A percentile compares a stretch with the other conserved stretches of the same genome.
Conservation (phyloP, 106 monocot species). For the Platanthera guangdongensis region DNA sequence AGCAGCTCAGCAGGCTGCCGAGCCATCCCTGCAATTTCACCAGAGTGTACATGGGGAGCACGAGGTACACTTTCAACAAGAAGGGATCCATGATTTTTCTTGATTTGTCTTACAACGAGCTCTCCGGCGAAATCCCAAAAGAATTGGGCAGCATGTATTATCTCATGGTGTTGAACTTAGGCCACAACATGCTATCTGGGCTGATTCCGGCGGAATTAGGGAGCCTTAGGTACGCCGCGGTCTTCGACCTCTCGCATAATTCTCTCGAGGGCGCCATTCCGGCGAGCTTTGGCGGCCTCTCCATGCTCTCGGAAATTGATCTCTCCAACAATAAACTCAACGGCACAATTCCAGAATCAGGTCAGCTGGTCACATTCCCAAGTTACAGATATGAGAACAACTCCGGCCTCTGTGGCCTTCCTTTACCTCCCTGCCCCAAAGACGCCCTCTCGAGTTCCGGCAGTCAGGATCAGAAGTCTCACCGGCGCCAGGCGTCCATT, state of each 20-base stretch:
- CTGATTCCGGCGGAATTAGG: constrained; percentile 62
- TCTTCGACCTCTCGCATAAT: constrained; percentile 85
- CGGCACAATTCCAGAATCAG: constrained; percentile 72
- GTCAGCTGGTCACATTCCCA: constrained; percentile 67
- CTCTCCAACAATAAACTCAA: constrained; percentile 84
- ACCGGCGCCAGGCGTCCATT: constrained; percentile 53
- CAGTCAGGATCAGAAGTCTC: constrained; percentile 23
- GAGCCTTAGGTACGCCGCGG: constrained; percentile 31
- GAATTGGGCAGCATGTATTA: constrained; percentile 74
- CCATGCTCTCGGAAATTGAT: constrained; percentile 76
- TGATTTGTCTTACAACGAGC: constrained; percentile 78
- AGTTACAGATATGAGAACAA: constrained; percentile 58
- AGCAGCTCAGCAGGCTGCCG: constrained; percentile 37
- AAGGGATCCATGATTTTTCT: constrained; percentile 94
- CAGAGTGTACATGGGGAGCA: constrained; percentile 68
- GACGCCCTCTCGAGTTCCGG: background rate
- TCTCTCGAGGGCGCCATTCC: constrained; percentile 69
- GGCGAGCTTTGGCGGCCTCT: constrained; percentile 35
- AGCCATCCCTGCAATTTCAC: constrained; percentile 83
- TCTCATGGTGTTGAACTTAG: constrained; percentile 76
- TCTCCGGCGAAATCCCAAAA: constrained; percentile 55
- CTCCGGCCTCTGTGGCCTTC: constrained; percentile 46
- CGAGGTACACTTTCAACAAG: constrained; percentile 87
- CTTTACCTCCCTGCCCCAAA: constrained; percentile 20
- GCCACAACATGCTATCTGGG: constrained; percentile 74